Evolutionary conservation across 176 grass and related monocot species (phyloP).

Genomic region (Musa schizocarpa): DNA sequence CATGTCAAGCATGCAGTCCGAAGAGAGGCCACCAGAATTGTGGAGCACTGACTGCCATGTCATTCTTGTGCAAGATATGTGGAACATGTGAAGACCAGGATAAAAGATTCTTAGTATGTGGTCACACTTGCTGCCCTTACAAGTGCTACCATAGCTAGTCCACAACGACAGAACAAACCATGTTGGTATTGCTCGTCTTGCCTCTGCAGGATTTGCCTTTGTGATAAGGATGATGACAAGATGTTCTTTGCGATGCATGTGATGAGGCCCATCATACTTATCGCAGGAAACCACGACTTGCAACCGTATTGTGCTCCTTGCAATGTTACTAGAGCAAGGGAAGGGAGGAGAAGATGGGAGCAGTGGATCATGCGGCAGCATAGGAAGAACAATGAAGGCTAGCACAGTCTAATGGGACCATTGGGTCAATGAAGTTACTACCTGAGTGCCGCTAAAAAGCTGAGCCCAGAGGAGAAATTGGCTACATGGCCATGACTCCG

Average conservation of each 20-base stretch:
- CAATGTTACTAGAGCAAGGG: slow-evolving; percentile 35
- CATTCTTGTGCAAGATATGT: slow-evolving; percentile 74
- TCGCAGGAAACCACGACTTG: slow-evolving; percentile 57
- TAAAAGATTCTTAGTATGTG: slow-evolving; percentile 71
- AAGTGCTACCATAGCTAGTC: slow-evolving; percentile 79
- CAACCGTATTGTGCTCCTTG: slow-evolving; percentile 46
- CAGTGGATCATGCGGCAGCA: slow-evolving; percentile 39
- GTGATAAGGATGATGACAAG: slow-evolving; percentile 59
- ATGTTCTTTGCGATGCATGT: slow-evolving; percentile 76
- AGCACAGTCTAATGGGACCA: not conserved
- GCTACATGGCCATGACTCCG: not conserved
- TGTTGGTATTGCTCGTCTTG: slow-evolving; percentile 99
- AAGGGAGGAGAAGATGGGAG: slow-evolving; percentile 59
- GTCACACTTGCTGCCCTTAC: slow-evolving; percentile 56
- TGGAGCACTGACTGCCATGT: slow-evolving; percentile 44
- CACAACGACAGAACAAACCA: slow-evolving; percentile 42
- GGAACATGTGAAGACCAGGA: slow-evolving; percentile 68
- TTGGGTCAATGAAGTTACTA: slow-evolving; percentile 4
- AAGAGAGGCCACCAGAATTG: slow-evolving; percentile 33
- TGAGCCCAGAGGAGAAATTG: slow-evolving; percentile 1
- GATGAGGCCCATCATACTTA: slow-evolving; percentile 85
- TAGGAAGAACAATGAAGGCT: slow-evolving; percentile 9
- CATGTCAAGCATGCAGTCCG: slow-evolving; percentile 38
- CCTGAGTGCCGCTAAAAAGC: slow-evolving; percentile 6
- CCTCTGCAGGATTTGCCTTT: slow-evolving; percentile 65